A percentile compares a stretch with the other conserved stretches of the same genome.
These are phyloP conservation scores for Coniella vitis DNA, from an alignment of 2,329 filamentous ascomycete species.

Conservation along the genomic window DNA sequence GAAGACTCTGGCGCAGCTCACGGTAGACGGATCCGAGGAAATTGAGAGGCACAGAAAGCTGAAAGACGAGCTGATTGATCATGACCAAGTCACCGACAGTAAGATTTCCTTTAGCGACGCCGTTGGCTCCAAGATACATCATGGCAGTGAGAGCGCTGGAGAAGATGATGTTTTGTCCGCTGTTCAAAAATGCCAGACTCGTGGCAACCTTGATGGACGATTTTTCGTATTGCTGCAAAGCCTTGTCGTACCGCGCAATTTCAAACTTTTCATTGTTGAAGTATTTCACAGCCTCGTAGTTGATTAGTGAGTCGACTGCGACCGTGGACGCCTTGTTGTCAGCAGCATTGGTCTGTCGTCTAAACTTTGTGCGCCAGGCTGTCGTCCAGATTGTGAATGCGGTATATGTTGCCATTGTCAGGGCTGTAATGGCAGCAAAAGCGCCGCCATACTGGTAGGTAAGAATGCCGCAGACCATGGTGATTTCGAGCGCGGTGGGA, in stretches of 20 bases:
- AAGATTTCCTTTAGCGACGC: slow-evolving; percentile 71
- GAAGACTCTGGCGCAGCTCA: slow-evolving; percentile 84
- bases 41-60: slow-evolving; percentile 92
- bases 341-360: slow-evolving; percentile 88
- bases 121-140: slow-evolving; percentile 95
- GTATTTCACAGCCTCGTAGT: slow-evolving; percentile 98
- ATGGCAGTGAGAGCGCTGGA: slow-evolving; percentile 87
- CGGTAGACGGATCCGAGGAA: slow-evolving; percentile 98
- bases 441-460: slow-evolving; percentile 91
- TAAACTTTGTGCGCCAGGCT: slow-evolving; percentile 93
- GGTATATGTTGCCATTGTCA: slow-evolving; percentile 89
- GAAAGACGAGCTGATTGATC: slow-evolving; percentile 98
- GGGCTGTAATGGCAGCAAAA: slow-evolving; percentile 83
- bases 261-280: slow-evolving; percentile 99
- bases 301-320: slow-evolving; percentile 93
- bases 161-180: slow-evolving; percentile 95
- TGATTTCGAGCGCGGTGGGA: slow-evolving; percentile 88
- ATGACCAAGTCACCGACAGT: slow-evolving; percentile 96
- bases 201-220: slow-evolving; percentile 97
- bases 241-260: slow-evolving; percentile 81
- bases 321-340: slow-evolving; percentile 95
- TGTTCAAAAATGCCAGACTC: slow-evolving; percentile 86
- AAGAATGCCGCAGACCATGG: slow-evolving; percentile 90
- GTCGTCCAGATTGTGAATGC: slow-evolving; percentile 97
- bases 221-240: slow-evolving; percentile 78